phyloP scores from a whole-genome alignment of 2,329 filamentous ascomycete species.

The Lasiodiplodia theobromae region DNA sequence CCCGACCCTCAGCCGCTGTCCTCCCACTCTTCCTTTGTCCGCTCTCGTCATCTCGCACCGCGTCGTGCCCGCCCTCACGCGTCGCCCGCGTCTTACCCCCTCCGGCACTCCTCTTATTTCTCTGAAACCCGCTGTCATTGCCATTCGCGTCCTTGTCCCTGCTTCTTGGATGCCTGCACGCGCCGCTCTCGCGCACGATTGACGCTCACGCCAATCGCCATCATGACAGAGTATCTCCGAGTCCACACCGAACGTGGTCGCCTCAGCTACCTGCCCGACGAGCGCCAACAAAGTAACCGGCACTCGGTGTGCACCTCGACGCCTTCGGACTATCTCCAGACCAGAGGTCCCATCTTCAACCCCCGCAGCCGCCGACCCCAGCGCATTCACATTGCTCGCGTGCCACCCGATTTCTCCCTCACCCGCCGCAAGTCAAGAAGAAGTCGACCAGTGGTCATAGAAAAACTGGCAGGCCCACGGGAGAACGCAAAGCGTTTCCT shows the following conservation, averaged over 20 bases:
- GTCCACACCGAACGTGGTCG: constrained; percentile 49
- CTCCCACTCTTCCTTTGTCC: constrained; percentile 24
- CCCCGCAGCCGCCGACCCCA: constrained; percentile 61
- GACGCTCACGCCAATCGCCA: constrained; percentile 34
- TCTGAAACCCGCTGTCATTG: constrained; percentile 15
- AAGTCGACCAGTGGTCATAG: constrained; percentile 44
- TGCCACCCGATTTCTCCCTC: constrained; percentile 51
- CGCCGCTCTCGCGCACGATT: constrained; percentile 12
- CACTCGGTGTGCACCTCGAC: constrained; percentile 35
- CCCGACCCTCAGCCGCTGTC: constrained; percentile 8
- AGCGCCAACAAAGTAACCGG: constrained; percentile 34
- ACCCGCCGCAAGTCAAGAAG: constrained; percentile 41
- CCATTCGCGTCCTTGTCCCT: constrained; percentile 13
- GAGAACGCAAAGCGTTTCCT: constrained; percentile 59
- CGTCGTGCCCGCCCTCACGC: constrained; percentile 4
- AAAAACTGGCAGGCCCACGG: constrained; percentile 59
- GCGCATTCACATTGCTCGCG: constrained; percentile 63
- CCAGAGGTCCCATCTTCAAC: constrained; percentile 50
- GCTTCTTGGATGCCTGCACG: constrained; percentile 19
- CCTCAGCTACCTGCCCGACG: constrained; percentile 47
- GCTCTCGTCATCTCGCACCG: constrained; percentile 11
- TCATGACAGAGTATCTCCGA: constrained; percentile 49
- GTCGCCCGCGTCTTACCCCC: not conserved
- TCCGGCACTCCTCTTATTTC: constrained; percentile 4
- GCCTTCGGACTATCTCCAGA: constrained; percentile 25